Evolutionary conservation across 805 yeast genomes (phyloP), one percentile per base, ranked within the genome.

Genomic region (Ogataea siamensis): DNA sequence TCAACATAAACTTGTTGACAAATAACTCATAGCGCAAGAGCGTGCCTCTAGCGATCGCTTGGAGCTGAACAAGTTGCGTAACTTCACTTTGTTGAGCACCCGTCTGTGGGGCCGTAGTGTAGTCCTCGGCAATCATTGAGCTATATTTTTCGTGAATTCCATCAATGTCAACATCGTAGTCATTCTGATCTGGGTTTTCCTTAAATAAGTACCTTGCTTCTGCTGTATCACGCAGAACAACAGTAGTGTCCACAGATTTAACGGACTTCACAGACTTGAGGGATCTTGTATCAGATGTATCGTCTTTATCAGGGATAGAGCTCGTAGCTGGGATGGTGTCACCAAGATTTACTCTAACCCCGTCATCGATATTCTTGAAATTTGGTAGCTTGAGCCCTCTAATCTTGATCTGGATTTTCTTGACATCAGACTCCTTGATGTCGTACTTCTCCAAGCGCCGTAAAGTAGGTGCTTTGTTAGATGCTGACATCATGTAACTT

Each of bases 351-450:
- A 60, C 63, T 21, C 63, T 44, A 17, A 60, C 59, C 10, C 64
- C 62, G 32, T 55, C 64, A 35, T 60, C 62, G 24, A 64, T 47
- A 31, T 60, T 57, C 23, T 73, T 75, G 57, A 89, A 91, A 52
- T 88, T 87, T 9, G 96, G 95, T 49, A 89, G 66, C 28, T 78
- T 76, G 15, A 79, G 60, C 0, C 88, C 88, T 24, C 73, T 68
- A 37, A 80, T 68, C 19, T 81, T 82, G 42, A 87, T 67, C 56
- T 84, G 87, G 15, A 95, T 82, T 19, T 68, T 69, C 31, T 70
- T 67, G 14, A 91, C 66, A 39, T 88, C 96, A 10, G 74, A 82
- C 13, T 79, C 81, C 5, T 77, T 60, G 51, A 91, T 86, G 40
- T 71, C 68, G 20, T 44, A 39, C 3, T 84, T 88, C 7, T 80